Conservation (phyloP, 768 basidiomycete species). For the Dioszegia aurantiaca region DNA sequence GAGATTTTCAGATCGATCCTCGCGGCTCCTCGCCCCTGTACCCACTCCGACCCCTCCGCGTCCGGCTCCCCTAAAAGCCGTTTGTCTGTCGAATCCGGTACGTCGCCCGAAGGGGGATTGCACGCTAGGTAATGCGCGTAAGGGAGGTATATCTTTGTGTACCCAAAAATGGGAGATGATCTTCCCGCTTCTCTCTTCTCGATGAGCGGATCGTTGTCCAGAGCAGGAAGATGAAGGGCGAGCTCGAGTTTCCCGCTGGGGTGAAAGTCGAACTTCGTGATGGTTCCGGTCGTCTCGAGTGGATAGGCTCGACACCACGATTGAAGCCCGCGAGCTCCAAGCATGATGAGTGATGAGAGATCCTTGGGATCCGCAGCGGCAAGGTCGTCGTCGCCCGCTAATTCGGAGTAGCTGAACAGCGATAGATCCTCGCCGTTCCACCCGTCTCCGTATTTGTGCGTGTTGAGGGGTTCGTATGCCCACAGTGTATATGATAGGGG, state of each 20-base stretch:
- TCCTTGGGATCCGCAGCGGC: conserved; percentile 26
- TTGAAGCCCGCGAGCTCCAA: conserved; percentile 74
- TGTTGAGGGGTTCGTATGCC: conserved; percentile 69
- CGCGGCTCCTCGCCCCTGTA: conserved; percentile 20
- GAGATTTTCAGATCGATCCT: conserved; percentile 30
- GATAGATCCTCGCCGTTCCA: conserved; percentile 58
- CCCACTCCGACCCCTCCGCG: conserved; percentile 21
- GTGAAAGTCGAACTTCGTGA: conserved; percentile 70
- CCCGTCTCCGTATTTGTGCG: conserved; percentile 85
- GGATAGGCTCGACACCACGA: conserved; percentile 88
- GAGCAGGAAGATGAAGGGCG: conserved; percentile 57
- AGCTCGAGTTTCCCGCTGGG: conserved; percentile 67
- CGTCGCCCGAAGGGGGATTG: conserved; percentile 78
- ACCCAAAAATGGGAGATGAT: no score
- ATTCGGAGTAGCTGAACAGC: conserved; percentile 45
- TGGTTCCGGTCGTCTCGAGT: conserved; percentile 67
- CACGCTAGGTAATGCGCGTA: conserved; percentile 82
- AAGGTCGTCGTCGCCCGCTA: conserved; percentile 26
- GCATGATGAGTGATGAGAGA: conserved; percentile 25
- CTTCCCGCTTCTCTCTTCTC: no score
- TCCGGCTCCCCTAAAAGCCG: conserved; percentile 21
- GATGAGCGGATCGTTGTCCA: conserved; percentile 10
- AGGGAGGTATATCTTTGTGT: conserved; percentile 84
- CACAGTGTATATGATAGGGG: conserved; percentile 77
- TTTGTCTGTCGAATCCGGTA: conserved; percentile 23